Conservation (phyloP, 1,139 yeast genomes). For the Nakaseomyces glabratus region DNA sequence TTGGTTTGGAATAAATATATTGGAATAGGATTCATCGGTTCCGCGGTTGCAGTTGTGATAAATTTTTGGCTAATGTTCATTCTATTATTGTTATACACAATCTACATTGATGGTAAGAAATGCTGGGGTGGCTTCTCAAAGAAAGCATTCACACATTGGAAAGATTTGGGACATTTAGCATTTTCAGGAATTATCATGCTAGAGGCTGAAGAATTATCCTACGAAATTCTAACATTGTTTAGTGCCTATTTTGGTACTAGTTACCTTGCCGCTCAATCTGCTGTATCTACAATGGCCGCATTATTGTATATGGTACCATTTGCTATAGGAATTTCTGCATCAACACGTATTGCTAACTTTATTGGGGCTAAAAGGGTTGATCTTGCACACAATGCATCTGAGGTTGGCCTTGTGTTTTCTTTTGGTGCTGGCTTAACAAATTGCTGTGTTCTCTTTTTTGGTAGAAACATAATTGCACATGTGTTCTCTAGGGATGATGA, state of each 20-base stretch:
- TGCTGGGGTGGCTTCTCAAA: constrained; percentile 61
- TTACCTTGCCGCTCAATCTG: constrained; percentile 82
- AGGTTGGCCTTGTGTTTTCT: constrained; percentile 54
- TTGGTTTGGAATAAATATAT: constrained; percentile 61
- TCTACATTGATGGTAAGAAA: constrained; percentile 53
- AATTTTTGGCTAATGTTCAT: constrained; percentile 64
- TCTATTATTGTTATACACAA: constrained; percentile 45
- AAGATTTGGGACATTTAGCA: constrained; percentile 48
- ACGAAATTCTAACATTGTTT: constrained; percentile 60
- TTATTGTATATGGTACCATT: constrained; percentile 80
- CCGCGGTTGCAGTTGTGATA: constrained; percentile 61
- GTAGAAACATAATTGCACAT: constrained; percentile 49
- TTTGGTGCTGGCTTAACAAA: constrained; percentile 49
- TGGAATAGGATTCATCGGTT: constrained; percentile 62
- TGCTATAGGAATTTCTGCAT: constrained; percentile 78
- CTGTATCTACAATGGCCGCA: constrained; percentile 73
- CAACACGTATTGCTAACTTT: constrained; percentile 81
- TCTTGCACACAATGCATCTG: constrained; percentile 57
- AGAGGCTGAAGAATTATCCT: constrained; percentile 65
- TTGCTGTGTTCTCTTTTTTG: constrained; percentile 43
- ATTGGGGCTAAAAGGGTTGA: constrained; percentile 67
- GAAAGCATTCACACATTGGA: constrained; percentile 53
- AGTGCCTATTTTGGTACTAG: constrained; percentile 77
- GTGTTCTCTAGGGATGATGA: constrained; percentile 63
- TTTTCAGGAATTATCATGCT: constrained; percentile 68